Evolutionary conservation across 306 rosid species (phyloP), one percentile per base, ranked within the genome.

Genomic region (Quercus rubra): DNA sequence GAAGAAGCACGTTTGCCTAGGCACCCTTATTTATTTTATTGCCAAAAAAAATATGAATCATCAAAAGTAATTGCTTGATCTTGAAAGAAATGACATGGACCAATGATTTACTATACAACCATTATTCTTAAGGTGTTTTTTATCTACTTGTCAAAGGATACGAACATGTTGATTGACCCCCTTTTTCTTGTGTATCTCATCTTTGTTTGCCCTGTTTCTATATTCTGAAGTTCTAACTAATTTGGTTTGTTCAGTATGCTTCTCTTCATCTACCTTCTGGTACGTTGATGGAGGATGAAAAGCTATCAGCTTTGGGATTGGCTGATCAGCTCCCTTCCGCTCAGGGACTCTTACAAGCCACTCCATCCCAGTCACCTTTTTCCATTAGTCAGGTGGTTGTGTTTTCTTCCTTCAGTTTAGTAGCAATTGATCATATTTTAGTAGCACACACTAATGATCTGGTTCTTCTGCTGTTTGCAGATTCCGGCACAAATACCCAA

Each of bases 321-420:
- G 70, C 97, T 80, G 99, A 96, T 90, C 98, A 89, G 70, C 90
- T 88, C 63, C 93, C 96, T 41, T 81, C 96, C 75, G 94, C 97
- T 35, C 97, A 91, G 86, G 99, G 97, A 76, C 85, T 91, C 76
- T 78, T 90, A 70, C 97, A 85, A 84, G 87, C 94, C 62, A 83
- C 90, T 75, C 93, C 91, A 25, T 71, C 89, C 55, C 93, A 85
- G 70, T 76, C 92, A 56, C 94, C 92, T 6, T 95, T 85, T 77
- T 80, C 97, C 68, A 77, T 88, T 75, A 90, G 80, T 85, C 98
- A 91, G 92, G 96, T 96, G 77, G 66, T 31, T 41, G 6, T 9
- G 4, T 55, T 82, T 43, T 27, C 43, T 56, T 73, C 74, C 19
- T 55, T 73, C 12, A 43, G 19, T 30, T 59, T 11, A 57, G 71